phyloP scores from a whole-genome alignment of 768 basidiomycete species.

The Psilocybe cubensis region DNA sequence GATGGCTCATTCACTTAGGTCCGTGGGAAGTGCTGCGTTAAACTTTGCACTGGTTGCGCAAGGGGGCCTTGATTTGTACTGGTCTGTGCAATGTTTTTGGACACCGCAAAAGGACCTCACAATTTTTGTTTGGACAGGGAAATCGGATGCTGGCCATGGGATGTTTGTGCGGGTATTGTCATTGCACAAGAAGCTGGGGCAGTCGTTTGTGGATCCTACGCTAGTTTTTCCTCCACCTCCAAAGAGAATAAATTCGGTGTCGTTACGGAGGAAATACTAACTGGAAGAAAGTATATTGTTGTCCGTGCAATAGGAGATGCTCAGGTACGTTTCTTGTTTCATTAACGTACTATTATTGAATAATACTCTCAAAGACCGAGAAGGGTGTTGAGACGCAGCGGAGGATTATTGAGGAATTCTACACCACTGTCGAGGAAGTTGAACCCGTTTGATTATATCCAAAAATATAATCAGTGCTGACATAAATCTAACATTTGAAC shows the following conservation, averaged over 20 bases:
- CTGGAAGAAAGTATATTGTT: slow-evolving; percentile 81
- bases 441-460: slow-evolving; percentile 50
- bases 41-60: slow-evolving; percentile 87
- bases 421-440: slow-evolving; percentile 76
- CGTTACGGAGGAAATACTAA: slow-evolving; percentile 70
- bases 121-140: slow-evolving; percentile 51
- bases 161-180: slow-evolving; percentile 90
- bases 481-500: too few species aligned
- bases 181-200: slow-evolving; percentile 92
- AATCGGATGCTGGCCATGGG: slow-evolving; percentile 85
- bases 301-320: slow-evolving; percentile 71
- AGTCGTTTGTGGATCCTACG: slow-evolving; percentile 72
- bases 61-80: slow-evolving; percentile 87
- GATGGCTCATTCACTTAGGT: slow-evolving; percentile 86
- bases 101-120: background rate
- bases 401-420: slow-evolving; percentile 84
- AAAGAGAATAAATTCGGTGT: slow-evolving; percentile 52
- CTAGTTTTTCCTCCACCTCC: slow-evolving; percentile 40
- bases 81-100: slow-evolving; percentile 47
- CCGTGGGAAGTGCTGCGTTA: slow-evolving; percentile 82
- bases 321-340: slow-evolving; percentile 29
- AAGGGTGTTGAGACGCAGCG: slow-evolving; percentile 72
- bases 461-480: too few species aligned
- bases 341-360: background rate
- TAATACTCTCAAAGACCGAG: slow-evolving; percentile 46